Evolutionary conservation across 371 early-diverging fungal species (phyloP), one percentile per base, ranked within the genome.

Genomic region (Apophysomyces ossiformis): DNA sequence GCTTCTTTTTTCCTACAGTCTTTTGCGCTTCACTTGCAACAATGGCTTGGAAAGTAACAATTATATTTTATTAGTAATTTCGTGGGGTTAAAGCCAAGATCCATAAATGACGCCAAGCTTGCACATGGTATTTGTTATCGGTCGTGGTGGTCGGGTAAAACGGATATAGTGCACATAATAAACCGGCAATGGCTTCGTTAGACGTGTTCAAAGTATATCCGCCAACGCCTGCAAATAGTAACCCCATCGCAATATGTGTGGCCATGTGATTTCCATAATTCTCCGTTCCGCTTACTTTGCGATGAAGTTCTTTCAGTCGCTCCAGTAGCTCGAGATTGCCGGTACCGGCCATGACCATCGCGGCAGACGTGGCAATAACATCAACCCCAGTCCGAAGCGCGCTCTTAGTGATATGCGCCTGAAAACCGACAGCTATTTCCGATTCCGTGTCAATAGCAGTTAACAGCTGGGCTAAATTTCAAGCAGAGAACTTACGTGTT

Each of bases 41-140:
- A 26, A 26, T 26, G 32, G 32, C 32, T 26, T 26, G 1, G 2
- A 26, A 26, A 26, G 32, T 26, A 26, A 26, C 32, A 26, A 26
- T 26, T 26, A 26, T 26, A 2, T 26, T 26, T 26, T 26, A 26
- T 26, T 26, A 26, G 32, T 26, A 26, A 2, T 21, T n/a, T 50
- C 96, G 81, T 9, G 84, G 79, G 61, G 93, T 92, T 0, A 91
- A 78, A 11, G 95, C 95, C 43, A 96, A 68, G 0, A 87, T 88
- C 97, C 97, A 97, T 37, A 97, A 66, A 77, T 95, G 95, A 26
- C 97, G 79, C 72, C 94, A 88, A 0, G 89, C 88, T 70, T 96
- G 96, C 41, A 93, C 63, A 70, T 95, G 94, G 21, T 85, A 84
- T 37, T 84, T 74, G 66, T 96, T 94, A 71, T 95, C 95, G 8